Base-by-base conservation (phyloP, 169 alveolate genomes). In the Blepharisma undulans region DNA sequence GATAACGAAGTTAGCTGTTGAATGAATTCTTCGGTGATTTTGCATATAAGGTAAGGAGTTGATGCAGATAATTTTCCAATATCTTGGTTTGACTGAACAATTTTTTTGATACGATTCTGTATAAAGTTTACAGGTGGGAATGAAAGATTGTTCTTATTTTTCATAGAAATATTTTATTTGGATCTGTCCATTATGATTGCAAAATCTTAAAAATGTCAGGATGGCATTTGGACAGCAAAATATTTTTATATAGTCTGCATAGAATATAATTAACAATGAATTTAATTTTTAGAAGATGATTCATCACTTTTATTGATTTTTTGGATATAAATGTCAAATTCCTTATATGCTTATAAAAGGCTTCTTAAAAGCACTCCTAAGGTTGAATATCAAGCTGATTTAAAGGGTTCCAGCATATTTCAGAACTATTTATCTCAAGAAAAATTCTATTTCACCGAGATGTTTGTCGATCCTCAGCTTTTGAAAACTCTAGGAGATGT, bases 11-110 rank as follows among this genome's bases (percentile, higher is more conserved):
- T 59, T 59, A 82, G 76, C 34, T 32, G 2, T 22, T 60, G 34
- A 60, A 82, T 82, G 34, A 82, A 82, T 32, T 32, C 30, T 60
- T 82, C 89, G 8, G 89, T 82, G 32, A 48, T 72, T 82, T 82
- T 82, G 29, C 89, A 21, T 60, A 82, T 30, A 22, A 82, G 71
- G 5, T 21, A 4, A 22, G 89, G 89, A 34, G 89, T 82, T 82
- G 89, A 22, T 21, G 89, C 1, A 36, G 89, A 34, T 22, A 82
- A 33, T 30, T 82, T 82, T 5, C 89, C 89, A 22, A 82, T 82
- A 22, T 82, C 29, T 22, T 60, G 29, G 32, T 82, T 72, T 21
- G 32, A n/a, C 21, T 82, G 89, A 30, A 82, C n/a, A 22, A 82
- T 82, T 82, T 82, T 82, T 48, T 60, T 34, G 7, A 82, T 33